Evolutionary conservation across 208 protist genomes (phyloP), one percentile per base, ranked within the genome.

Genomic region (Crithidia sp.): DNA sequence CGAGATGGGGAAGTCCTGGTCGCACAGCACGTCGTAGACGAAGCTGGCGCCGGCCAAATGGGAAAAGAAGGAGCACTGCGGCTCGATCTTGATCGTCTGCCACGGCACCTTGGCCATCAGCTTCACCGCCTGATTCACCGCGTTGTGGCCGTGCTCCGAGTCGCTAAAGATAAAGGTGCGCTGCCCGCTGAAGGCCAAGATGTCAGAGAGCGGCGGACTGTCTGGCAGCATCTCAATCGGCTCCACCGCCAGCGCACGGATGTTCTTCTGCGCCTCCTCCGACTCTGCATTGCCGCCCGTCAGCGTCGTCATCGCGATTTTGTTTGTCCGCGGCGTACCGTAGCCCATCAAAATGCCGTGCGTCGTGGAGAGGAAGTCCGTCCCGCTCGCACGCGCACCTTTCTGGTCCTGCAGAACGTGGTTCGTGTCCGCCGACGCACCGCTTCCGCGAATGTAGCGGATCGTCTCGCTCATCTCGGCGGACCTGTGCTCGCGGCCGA

Each of bases 1-100:
- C 36, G 89, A 92, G 12, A 80, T 72, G 50, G 88, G 88, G 61
- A 92, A 96, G 78, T 96, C 92, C 69, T 92, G 79, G 67, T 96
- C 92, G n/a, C 86, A 90, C n/a, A 96, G 63, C 37, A 96, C 92
- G 67, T 96, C 92, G 73, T 91, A 96, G 40, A 93, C 86, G 28
- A 84, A 81, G 58, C 85, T 88, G 14, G 85, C 88, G 47, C 89
- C 89, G 64, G 83, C 90, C 41, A 93, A 39, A 60, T 94, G 89
- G 0, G 89, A 93, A 7, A 96, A 84, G 59, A 96, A 82, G 57
- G 63, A 69, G 72, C 92, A 96, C 4, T 77, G 80, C 37, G 85
- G 87, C 72, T 94, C 89, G 8, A 96, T 39, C 66, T 87, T 86
- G n/a, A 96, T 62, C 56, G 90, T 74, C 56, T 95, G 87, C 80